Evolutionary conservation across 306 rosid species (phyloP).

Genomic region (Casuarina cunninghamiana): DNA sequence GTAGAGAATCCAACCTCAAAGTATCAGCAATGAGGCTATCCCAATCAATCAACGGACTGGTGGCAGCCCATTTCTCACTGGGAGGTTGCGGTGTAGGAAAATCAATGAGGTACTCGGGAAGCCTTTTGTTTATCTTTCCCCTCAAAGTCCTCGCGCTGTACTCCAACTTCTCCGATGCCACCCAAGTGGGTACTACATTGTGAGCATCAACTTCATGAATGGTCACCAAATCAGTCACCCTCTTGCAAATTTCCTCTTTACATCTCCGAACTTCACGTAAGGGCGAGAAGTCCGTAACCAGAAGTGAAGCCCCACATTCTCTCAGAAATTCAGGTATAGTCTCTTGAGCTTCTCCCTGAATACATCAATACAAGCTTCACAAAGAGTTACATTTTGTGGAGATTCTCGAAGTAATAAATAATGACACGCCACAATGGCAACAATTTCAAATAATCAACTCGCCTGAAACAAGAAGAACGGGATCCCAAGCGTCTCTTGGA

Average conservation of each 20-base stretch:
- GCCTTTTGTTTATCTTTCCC: conserved; percentile 74
- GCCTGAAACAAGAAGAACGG: conserved; percentile 81
- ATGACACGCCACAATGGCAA: no score
- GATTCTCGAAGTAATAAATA: no score
- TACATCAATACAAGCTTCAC: background rate
- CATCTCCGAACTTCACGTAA: conserved; percentile 64
- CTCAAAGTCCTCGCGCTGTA: conserved; percentile 83
- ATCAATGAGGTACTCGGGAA: conserved; percentile 72
- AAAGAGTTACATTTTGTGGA: no score
- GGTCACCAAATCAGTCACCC: conserved; percentile 52
- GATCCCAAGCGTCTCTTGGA: conserved; percentile 52
- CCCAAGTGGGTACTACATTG: conserved; percentile 87
- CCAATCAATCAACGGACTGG: conserved; percentile 50
- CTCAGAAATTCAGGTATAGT: conserved; percentile 65
- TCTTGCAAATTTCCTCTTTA: conserved; percentile 73
- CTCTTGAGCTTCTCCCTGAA: conserved; percentile 84
- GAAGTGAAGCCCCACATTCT: conserved; percentile 81
- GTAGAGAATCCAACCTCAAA: conserved; percentile 54
- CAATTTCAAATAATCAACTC: background rate
- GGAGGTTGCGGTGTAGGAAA: conserved; percentile 63
- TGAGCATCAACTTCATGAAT: conserved; percentile 94
- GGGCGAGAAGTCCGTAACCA: conserved; percentile 88
- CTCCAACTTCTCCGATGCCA: conserved; percentile 85
- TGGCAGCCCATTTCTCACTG: conserved; percentile 50
- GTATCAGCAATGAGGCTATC: conserved; percentile 59